phyloP scores from a whole-genome alignment of 2,329 filamentous ascomycete genomes.

The Thyridium curvatum region DNA sequence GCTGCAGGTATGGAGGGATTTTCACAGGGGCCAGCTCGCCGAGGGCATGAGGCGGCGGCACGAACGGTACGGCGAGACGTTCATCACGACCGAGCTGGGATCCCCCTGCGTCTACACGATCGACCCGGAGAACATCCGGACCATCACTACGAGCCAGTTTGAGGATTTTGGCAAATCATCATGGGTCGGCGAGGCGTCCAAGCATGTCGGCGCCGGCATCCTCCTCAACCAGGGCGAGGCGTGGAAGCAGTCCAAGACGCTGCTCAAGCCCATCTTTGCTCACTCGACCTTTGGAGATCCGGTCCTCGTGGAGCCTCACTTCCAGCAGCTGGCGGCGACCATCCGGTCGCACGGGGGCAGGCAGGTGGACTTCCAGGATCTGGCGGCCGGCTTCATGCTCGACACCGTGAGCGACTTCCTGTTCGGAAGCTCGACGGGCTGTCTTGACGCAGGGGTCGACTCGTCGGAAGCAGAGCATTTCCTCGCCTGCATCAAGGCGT shows the following conservation, averaged over 20 bases:
- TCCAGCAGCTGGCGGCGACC: slow-evolving; percentile 1
- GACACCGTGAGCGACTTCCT: slow-evolving; percentile 8
- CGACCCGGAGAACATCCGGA: slow-evolving; percentile 7
- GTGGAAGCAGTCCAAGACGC: slow-evolving; percentile 4
- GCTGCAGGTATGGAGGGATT: slow-evolving; percentile 2
- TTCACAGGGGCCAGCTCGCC: slow-evolving; percentile 2
- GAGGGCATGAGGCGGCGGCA: slow-evolving; percentile 5
- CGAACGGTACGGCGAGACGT: slow-evolving; percentile 3
- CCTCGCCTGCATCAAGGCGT: slow-evolving; percentile 4
- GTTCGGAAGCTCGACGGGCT: slow-evolving; percentile 5
- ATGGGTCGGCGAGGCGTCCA: slow-evolving; percentile 6
- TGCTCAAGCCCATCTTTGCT: slow-evolving; percentile 5
- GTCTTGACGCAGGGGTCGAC: neutral
- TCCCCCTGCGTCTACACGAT: slow-evolving; percentile 4
- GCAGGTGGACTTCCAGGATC: slow-evolving; percentile 5
- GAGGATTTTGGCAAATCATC: slow-evolving; percentile 4
- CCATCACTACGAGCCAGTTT: slow-evolving; percentile 1
- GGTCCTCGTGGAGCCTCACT: slow-evolving; percentile 5
- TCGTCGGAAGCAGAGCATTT: slow-evolving; percentile 2
- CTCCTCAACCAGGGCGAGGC: slow-evolving; percentile 7
- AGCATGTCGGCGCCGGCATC: slow-evolving; percentile 6
- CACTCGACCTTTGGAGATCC: slow-evolving; percentile 1
- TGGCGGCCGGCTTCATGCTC: slow-evolving; percentile 5
- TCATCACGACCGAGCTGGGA: neutral
- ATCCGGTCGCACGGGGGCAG: neutral